Base-by-base conservation (phyloP, 306 rosid genomes). In the Mimosa pudica region DNA sequence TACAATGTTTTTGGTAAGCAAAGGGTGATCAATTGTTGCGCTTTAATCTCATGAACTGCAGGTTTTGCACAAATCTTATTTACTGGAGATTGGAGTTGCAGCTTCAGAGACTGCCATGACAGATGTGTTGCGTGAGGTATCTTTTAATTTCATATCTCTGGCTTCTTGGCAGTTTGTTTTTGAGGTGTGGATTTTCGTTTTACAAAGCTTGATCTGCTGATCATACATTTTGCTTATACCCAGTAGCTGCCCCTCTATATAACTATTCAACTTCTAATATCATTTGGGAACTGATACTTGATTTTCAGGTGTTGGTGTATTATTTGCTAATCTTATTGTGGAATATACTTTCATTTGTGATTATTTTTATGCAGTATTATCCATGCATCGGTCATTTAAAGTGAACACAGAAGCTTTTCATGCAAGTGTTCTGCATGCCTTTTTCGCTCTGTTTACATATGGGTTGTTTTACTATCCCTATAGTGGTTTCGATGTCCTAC, bases 71-170 rank as follows among this genome's bases (percentile, higher is more conserved):
- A 96, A 96, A 89, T 96, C 99, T 84, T 94, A 96, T 90, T 84
- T 96, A 71, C 82, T 87, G 84, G 93, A 88, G 87, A 92, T 88
- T 74, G 94, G 98, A 77, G 99, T 96, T 84, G 96, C 94, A 83
- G 98, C 97, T 62, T 90, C 96, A 17, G 99, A 96, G 92, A 96
- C 99, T 63, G 99, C 99, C 76, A 96, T 96, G 99, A 87, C 92
- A 55, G 99, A 96, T 87, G 99, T 96, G 81, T 83, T 93, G 70
- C 97, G 98, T 2, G 99, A 96, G 99, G 99, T 91, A 88, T 83
- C 52, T 16, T 75, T 67, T 69, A 61, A 74, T 63, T 69, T 65
- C 61, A 47, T 35, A 65, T 80, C 73, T 54, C 73, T 51, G 17
- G 41, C 58, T 32, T 76, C 41, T 65, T 52, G 16, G 18, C 14